Percentiles rank a stretch among this genome's conserved stretches.
Evolutionary conservation across 1,284 basidiomycete species (phyloP).

Genomic region (Austropuccinia psidii): DNA sequence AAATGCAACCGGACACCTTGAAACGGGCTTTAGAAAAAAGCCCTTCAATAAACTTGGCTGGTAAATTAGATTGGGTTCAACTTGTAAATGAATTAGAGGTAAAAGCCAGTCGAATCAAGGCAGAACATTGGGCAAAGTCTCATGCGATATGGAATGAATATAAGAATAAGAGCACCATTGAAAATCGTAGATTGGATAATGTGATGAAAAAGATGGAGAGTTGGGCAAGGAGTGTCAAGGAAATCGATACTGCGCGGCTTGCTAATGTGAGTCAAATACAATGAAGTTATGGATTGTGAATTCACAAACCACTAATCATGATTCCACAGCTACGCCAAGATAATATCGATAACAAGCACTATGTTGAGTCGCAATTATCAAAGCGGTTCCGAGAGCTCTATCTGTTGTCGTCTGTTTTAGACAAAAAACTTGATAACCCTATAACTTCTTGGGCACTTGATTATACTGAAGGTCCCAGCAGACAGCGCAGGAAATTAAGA

Average conservation of each 20-base stretch:
- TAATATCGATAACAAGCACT: conserved; percentile 59
- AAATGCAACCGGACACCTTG: conserved; percentile 28
- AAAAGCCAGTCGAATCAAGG: conserved; percentile 6
- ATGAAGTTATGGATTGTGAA: background rate
- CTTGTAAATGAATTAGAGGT: conserved; percentile 32
- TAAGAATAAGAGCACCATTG: conserved; percentile 23
- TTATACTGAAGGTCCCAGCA: conserved; percentile 45
- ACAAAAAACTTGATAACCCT: background rate
- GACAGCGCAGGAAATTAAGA: conserved; percentile 44
- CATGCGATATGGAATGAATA: conserved; percentile 28
- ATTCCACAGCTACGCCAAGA: conserved; percentile 48
- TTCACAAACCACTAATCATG: conserved; percentile 39
- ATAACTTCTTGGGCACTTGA: conserved; percentile 39
- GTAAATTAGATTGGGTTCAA: conserved; percentile 35
- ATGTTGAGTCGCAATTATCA: conserved; percentile 71
- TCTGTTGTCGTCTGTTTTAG: conserved; percentile 50
- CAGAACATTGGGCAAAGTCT: background rate
- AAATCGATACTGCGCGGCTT: conserved; percentile 29
- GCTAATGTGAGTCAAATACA: conserved; percentile 18
- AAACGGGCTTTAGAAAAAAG: conserved; percentile 10
- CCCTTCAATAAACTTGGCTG: conserved; percentile 29
- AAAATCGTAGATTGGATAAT: conserved; percentile 22
- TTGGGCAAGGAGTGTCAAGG: conserved; percentile 31
- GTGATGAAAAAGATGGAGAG: conserved; percentile 22
- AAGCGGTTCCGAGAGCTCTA: conserved; percentile 44